Conservation (phyloP, 2,329 filamentous ascomycete genomes). For the Fusarium multiceps region DNA sequence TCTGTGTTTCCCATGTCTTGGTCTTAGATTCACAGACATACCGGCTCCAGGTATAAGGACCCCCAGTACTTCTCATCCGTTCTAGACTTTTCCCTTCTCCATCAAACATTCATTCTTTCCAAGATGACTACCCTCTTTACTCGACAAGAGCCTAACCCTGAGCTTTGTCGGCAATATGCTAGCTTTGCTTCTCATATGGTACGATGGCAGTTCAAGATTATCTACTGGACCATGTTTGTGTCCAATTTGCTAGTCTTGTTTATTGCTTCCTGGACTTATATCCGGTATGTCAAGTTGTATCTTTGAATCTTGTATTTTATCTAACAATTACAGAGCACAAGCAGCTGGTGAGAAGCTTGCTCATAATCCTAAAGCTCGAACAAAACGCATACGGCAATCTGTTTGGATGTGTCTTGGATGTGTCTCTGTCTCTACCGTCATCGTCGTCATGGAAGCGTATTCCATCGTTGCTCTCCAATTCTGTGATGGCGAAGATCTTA, state of each 20-base stretch:
- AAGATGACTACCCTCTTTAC: constrained; percentile 35
- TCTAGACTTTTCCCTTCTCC: neutral
- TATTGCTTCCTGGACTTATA: constrained; percentile 56
- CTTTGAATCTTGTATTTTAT: constrained; percentile 2
- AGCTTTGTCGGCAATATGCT: constrained; percentile 55
- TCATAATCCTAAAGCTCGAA: constrained; percentile 48
- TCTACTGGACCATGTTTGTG: constrained; percentile 61
- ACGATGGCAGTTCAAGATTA: constrained; percentile 56
- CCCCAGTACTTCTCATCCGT: neutral
- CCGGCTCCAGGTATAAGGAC: constrained; percentile 31
- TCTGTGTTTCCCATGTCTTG: constrained; percentile 34
- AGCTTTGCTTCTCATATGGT: constrained; percentile 57
- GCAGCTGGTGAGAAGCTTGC: constrained; percentile 52
- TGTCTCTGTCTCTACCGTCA: constrained; percentile 56
- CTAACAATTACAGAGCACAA: constrained; percentile 47
- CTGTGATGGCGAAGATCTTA: constrained; percentile 70
- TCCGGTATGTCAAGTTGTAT: constrained; percentile 47
- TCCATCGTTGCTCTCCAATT: constrained; percentile 66
- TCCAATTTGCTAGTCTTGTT: constrained; percentile 59
- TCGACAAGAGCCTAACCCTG: constrained; percentile 32
- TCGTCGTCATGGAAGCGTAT: constrained; percentile 66
- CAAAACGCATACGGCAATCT: constrained; percentile 54
- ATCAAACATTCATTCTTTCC: neutral
- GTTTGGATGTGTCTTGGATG: constrained; percentile 59
- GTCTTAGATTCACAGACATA: neutral